These are phyloP conservation scores for Nicotiana tabacum DNA, from an alignment of 257 asterid species.

Conservation along the genomic window DNA sequence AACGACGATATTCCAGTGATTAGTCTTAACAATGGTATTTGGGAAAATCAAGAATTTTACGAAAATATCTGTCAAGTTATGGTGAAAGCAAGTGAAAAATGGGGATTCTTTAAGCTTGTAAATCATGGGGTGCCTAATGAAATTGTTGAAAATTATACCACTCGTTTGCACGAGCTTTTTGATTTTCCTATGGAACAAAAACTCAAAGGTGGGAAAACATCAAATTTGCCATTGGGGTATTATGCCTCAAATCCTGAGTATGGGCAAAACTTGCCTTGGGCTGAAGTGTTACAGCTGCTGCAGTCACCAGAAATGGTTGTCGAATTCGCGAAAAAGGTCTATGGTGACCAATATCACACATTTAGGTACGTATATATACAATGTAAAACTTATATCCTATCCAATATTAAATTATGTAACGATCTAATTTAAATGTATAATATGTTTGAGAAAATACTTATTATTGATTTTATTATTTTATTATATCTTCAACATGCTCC, in stretches of 20 bases:
- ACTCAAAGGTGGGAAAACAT: constrained; percentile 16
- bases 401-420: not conserved
- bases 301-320: constrained; percentile 19
- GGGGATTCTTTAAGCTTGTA: constrained; percentile 26
- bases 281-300: constrained; percentile 22
- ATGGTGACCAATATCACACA: constrained; percentile 10
- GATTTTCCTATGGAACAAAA: constrained; percentile 25
- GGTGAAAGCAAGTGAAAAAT: constrained; percentile 25
- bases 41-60: not conserved
- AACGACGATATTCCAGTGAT: constrained; percentile 22
- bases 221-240: constrained; percentile 19
- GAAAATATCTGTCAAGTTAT: constrained; percentile 5
- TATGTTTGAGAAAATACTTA: not conserved
- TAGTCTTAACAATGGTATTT: constrained; percentile 6
- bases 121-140: constrained; percentile 21
- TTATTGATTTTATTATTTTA: too few species aligned
- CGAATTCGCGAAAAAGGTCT: constrained; percentile 13
- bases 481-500: not conserved
- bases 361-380: constrained; percentile 11
- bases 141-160: not conserved
- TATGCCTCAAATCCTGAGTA: constrained; percentile 21
- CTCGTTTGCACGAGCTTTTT: constrained; percentile 8
- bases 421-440: not conserved
- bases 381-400: too few species aligned
- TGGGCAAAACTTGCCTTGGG: constrained; percentile 26